phyloP scores from a whole-genome alignment of 352 stramenopile species.

The Thalassiosira mediterranea region DNA sequence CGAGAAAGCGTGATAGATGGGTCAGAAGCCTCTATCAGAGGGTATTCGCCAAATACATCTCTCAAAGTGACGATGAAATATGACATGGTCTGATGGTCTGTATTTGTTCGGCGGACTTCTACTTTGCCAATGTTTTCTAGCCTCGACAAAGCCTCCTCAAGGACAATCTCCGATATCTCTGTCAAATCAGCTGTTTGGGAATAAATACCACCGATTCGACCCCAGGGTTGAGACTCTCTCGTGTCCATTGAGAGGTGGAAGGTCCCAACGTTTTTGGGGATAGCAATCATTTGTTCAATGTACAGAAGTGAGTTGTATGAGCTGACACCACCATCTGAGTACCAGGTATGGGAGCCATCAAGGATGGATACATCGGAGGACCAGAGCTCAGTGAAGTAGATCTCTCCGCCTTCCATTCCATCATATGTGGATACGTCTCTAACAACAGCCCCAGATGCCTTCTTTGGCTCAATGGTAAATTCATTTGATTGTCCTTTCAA shows the following conservation, averaged over 20 bases:
- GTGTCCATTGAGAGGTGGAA: slow-evolving; percentile 88
- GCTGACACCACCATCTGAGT: slow-evolving; percentile 90
- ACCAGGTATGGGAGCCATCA: slow-evolving; percentile 90
- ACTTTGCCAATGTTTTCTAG: slow-evolving; percentile 88
- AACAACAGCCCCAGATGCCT: slow-evolving; percentile 89
- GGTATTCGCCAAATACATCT: slow-evolving; percentile 87
- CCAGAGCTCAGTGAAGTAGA: slow-evolving; percentile 96
- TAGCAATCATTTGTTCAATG: slow-evolving; percentile 89
- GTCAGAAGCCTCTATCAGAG: slow-evolving; percentile 78
- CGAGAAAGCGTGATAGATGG: slow-evolving; percentile 41
- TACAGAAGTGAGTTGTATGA: slow-evolving; percentile 90
- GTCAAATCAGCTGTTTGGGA: slow-evolving; percentile 34
- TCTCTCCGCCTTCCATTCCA: slow-evolving; percentile 87
- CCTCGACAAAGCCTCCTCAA: slow-evolving; percentile 87
- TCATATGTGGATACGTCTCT: slow-evolving; percentile 86
- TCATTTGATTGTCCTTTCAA: slow-evolving; percentile 93
- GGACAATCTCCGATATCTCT: slow-evolving; percentile 75
- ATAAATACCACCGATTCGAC: slow-evolving; percentile 39
- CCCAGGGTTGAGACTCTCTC: slow-evolving; percentile 46
- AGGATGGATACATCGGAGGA: slow-evolving; percentile 81
- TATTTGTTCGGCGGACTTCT: slow-evolving; percentile 71
- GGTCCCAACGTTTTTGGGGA: slow-evolving; percentile 77
- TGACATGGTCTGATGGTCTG: slow-evolving; percentile 33
- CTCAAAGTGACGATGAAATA: slow-evolving; percentile 88
- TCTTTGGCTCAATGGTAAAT: slow-evolving; percentile 93